Evolutionary conservation across 108 stramenopile genomes (phyloP).

Genomic region (Phaeodactylum tricornutum): DNA sequence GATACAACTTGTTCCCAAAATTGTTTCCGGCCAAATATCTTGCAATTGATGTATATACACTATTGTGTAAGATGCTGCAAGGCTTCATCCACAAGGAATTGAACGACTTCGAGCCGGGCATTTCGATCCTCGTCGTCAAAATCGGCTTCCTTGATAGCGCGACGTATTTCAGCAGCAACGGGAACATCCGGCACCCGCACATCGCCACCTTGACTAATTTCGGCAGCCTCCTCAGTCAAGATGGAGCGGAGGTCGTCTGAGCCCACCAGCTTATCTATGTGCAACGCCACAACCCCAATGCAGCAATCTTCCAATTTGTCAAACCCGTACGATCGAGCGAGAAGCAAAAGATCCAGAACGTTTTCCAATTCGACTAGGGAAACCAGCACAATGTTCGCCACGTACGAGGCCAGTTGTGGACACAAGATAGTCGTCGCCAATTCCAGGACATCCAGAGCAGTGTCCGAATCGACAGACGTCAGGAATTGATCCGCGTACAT

Average conservation of each 20-base stretch:
- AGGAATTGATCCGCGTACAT: constrained; percentile 8
- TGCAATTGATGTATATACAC: too few species aligned
- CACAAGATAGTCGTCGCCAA: constrained; percentile 1
- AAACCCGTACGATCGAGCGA: constrained; percentile 2
- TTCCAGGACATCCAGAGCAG: constrained; percentile 4
- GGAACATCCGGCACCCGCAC: constrained; percentile 3
- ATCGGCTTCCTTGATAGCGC: constrained; percentile 2
- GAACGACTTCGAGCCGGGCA: not conserved
- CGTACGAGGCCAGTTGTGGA: constrained; percentile 8
- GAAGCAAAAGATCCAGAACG: constrained; percentile 1
- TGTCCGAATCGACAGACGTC: not conserved
- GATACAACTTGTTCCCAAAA: too few species aligned
- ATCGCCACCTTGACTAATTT: constrained; percentile 7
- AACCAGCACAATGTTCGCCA: constrained; percentile 2
- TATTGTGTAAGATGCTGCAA: too few species aligned
- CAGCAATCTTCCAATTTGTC: constrained; percentile 5
- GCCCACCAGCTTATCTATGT: not conserved
- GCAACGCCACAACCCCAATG: constrained; percentile 1
- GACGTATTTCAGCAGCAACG: constrained; percentile 4
- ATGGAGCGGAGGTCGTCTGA: not conserved
- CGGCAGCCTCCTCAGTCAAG: constrained; percentile 1
- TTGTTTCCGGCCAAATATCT: too few species aligned
- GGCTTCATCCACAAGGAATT: not conserved
- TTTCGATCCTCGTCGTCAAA: not conserved
- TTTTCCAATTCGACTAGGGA: constrained; percentile 3